Conservation (phyloP, 257 asterid genomes). For the Haberlea rhodopensis region DNA sequence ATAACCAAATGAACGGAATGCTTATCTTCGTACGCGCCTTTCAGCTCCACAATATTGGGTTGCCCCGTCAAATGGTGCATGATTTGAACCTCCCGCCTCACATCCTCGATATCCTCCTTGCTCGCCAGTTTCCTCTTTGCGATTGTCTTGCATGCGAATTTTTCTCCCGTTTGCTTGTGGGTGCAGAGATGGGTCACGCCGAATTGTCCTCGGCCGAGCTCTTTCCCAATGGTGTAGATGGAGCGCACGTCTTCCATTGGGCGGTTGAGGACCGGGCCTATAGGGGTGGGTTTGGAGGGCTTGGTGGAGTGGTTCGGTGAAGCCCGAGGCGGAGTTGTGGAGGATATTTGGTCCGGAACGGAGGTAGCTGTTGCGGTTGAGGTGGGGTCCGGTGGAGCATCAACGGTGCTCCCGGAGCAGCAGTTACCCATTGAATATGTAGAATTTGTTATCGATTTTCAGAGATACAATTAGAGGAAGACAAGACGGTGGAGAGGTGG, state of each 20-base stretch:
- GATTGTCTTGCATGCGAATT: slow-evolving; percentile 66
- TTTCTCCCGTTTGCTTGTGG: slow-evolving; percentile 48
- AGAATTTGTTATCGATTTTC: too few relatives aligned
- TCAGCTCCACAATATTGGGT: slow-evolving; percentile 56
- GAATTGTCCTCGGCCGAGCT: slow-evolving; percentile 64
- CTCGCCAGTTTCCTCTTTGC: slow-evolving; percentile 58
- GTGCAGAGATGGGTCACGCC: slow-evolving; percentile 61
- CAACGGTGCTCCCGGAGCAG: slow-evolving; percentile 41
- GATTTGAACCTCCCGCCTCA: slow-evolving; percentile 59
- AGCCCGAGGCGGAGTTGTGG: slow-evolving; percentile 40
- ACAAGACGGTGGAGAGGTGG: not conserved
- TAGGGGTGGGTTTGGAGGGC: slow-evolving; percentile 31
- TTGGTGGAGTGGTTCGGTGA: slow-evolving; percentile 35
- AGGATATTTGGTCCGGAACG: slow-evolving; percentile 21
- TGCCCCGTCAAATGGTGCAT: slow-evolving; percentile 66
- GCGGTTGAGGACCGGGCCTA: slow-evolving; percentile 55
- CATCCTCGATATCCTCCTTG: slow-evolving; percentile 68
- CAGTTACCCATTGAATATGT: slow-evolving; percentile 50
- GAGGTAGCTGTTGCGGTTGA: slow-evolving; percentile 6
- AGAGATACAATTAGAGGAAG: too few relatives aligned
- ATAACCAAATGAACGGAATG: slow-evolving; percentile 58
- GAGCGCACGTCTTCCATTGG: slow-evolving; percentile 55
- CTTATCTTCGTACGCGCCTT: slow-evolving; percentile 65
- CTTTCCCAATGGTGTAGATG: slow-evolving; percentile 56
- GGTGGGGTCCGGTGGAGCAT: slow-evolving; percentile 28